Evolutionary conservation across 1,139 yeast genomes (phyloP).

Genomic region (Scheffersomyces parashehatae): DNA sequence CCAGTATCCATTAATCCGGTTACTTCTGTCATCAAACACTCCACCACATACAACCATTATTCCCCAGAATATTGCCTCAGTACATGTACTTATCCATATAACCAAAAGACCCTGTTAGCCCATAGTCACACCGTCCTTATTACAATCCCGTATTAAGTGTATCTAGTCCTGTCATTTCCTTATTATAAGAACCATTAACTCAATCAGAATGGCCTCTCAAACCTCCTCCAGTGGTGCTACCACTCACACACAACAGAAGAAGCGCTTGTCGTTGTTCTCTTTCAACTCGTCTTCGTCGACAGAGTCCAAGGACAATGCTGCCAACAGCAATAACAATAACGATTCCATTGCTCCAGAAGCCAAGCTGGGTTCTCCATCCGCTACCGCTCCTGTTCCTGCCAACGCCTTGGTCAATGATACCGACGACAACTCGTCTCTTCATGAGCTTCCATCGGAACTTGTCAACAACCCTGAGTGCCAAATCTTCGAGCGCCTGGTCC

Average conservation of each 20-base stretch:
- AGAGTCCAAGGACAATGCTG: slow-evolving; percentile 1
- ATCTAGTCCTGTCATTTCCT: too few species aligned
- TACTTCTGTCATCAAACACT: too few species aligned
- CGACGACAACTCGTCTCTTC: neutral
- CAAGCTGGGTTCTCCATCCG: neutral
- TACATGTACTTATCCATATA: too few species aligned
- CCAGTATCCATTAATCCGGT: too few species aligned
- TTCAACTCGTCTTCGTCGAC: slow-evolving; percentile 5
- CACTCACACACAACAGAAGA: slow-evolving; percentile 3
- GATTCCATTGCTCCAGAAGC: neutral
- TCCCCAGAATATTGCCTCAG: too few species aligned
- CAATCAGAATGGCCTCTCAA: neutral
- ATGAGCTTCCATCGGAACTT: slow-evolving; percentile 8
- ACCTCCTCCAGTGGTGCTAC: neutral
- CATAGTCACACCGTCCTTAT: too few species aligned
- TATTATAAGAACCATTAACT: too few species aligned
- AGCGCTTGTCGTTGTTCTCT: slow-evolving; percentile 12
- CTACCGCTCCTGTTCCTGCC: neutral
- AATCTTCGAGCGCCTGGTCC: slow-evolving; percentile 66
- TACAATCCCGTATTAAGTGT: too few species aligned
- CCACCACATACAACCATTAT: too few species aligned
- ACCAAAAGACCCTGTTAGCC: too few species aligned
- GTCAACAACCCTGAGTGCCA: slow-evolving; percentile 49
- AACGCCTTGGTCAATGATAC: neutral
- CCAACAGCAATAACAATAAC: neutral